phyloP scores from a whole-genome alignment of 768 basidiomycete genomes.

The Saitozyma sp. region DNA sequence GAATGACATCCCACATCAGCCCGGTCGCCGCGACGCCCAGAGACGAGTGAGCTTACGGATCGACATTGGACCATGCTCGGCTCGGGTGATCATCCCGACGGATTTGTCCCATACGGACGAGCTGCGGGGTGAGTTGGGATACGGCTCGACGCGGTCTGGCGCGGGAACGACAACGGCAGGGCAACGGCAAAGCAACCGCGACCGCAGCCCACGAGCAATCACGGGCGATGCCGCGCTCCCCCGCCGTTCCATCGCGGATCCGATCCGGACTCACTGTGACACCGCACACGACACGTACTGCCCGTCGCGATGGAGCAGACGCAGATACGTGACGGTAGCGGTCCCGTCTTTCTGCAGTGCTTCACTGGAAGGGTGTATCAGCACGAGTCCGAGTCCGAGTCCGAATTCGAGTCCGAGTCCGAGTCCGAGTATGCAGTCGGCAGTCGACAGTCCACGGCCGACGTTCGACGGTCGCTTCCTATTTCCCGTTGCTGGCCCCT shows the following conservation, averaged over 20 bases:
- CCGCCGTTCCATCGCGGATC: too few relatives aligned
- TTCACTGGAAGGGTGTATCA: constrained; percentile 17
- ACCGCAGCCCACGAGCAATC: too few relatives aligned
- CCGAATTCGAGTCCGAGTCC: too few relatives aligned
- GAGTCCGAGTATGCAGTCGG: too few relatives aligned
- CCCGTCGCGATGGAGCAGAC: constrained; percentile 25
- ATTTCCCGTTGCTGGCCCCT: not conserved
- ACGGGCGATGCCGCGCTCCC: too few relatives aligned
- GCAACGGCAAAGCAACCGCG: not conserved
- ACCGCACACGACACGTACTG: constrained; percentile 28
- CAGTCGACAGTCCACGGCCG: too few relatives aligned
- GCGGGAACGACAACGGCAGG: not conserved
- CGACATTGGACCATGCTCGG: constrained; percentile 31
- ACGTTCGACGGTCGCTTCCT: too few relatives aligned
- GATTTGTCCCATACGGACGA: constrained; percentile 34
- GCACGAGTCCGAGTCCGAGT: too few relatives aligned
- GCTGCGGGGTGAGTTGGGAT: constrained; percentile 8
- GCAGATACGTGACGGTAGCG: constrained; percentile 33
- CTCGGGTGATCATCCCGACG: constrained; percentile 28
- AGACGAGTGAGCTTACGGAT: constrained; percentile 22
- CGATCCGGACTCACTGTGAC: constrained; percentile 39
- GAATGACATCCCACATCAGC: not conserved
- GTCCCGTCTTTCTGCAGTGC: constrained; percentile 27
- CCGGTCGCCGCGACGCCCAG: too few relatives aligned
- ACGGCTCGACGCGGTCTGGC: too few relatives aligned